Evolutionary conservation across 257 asterid species (phyloP), one percentile per base, ranked within the genome.

Genomic region (Solanum etuberosum): DNA sequence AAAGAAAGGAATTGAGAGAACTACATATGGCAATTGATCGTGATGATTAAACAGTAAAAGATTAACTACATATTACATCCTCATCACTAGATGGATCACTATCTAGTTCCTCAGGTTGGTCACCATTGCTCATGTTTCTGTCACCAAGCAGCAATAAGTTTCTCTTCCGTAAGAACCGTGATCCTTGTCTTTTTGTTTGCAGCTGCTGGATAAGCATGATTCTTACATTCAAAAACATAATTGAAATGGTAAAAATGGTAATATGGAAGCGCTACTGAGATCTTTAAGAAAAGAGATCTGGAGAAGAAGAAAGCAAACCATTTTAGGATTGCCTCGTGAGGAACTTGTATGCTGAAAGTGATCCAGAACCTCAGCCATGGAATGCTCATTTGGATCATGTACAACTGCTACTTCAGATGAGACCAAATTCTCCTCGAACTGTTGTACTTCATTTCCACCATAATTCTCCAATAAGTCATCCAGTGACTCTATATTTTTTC

Each of bases 321-420:
- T 90, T 88, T 92, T 81, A 54, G 92, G 63, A 85, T 91, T 91
- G 90, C 88, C 95, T 72, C 40, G 91, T 25, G 54, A 89, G 76
- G 83, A 90, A 86, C 86, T 91, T 89, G 88, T 89, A 86, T 89
- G 94, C 76, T 90, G 90, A 86, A 91, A 95, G 89, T 94, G 86
- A 87, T 94, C 93, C 67, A 92, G 92, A 91, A 93, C 89, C 82
- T 94, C 96, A 83, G 96, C 93, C 96, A 94, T 90, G 54, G 98
- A 94, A 84, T 91, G 93, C 89, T 87, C 92, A 81, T 83, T 88
- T 37, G 34, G 81, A 63, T 89, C 90, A 87, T 87, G 87, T 71
- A 85, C 87, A 84, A 88, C 87, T 70, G 83, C 83, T 87, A 80
- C 89, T 86, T 92, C 95, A 80, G 90, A 85, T 74, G 92, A 89